Percentiles rank a stretch among this genome's conserved stretches.
phyloP scores from a whole-genome alignment of 345 rosid species.

The Rhodomyrtus tomentosa region DNA sequence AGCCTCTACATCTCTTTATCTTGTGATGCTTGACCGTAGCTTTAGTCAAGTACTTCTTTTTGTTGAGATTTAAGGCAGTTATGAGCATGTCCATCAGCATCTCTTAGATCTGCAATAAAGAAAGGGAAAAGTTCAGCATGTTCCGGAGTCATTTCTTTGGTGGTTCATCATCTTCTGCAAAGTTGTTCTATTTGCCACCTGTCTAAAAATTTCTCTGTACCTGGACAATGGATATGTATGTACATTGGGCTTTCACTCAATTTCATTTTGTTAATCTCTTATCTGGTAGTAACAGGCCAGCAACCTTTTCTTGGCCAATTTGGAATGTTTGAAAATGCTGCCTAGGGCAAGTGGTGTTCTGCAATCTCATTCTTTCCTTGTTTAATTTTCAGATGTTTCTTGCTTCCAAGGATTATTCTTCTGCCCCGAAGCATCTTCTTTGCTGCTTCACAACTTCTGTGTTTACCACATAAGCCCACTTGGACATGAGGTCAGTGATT shows the following conservation, averaged over 20 bases:
- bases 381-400: constrained; percentile 45
- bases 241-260: neutral
- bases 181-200: neutral
- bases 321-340: neutral
- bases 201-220: neutral
- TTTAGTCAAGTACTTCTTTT: neutral
- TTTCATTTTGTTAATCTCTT: neutral
- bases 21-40: neutral
- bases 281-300: neutral
- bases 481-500: constrained; percentile 78
- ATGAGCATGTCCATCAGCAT: neutral
- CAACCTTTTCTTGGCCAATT: neutral
- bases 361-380: neutral
- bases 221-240: neutral
- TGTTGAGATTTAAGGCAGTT: neutral
- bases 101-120: neutral
- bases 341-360: neutral
- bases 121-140: neutral
- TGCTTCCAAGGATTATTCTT: constrained; percentile 86
- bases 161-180: neutral
- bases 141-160: neutral
- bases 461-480: constrained; percentile 92
- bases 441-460: constrained; percentile 87
- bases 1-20: neutral
- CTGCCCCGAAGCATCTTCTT: constrained; percentile 74